Evolutionary conservation across 2,329 filamentous ascomycete species (phyloP), one percentile per base, ranked within the genome.

Genomic region (Monosporascus sp.): DNA sequence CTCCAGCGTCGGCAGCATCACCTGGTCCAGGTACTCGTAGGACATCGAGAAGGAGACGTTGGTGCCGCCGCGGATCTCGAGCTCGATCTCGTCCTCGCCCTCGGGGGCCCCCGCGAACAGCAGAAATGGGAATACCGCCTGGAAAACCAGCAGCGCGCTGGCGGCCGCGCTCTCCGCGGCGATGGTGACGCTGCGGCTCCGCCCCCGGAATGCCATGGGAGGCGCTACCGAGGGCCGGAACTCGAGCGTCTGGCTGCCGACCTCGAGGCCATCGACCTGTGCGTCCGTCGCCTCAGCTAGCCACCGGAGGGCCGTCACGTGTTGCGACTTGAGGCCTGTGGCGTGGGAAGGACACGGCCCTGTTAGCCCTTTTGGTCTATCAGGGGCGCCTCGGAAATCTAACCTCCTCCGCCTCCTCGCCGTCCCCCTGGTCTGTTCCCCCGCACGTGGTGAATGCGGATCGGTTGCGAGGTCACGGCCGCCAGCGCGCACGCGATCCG

Each of bases 1-100:
- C 60, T 80, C 71, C 0, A 86, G 66, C 0, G 73, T 70, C 3
- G 82, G 82, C 35, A 84, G 66, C 1, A 86, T 70, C 0, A 85
- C 77, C 60, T 85, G 82, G 60, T 83, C 80, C 3, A 85, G 67
- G 60, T 85, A 87, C 60, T 87, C 82, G 54, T 74, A 84, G n/a
- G 76, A 81, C 1, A 75, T 71, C 0, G 81, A 82, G 60, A 75
- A 82, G 9, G 72, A 70, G 2, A 81, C 77, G 57, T 86, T 85
- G 1, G 82, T 85, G 17, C 83, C 82, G 5, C 82, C 82, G 2
- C 75, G 72, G 6, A 86, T 75, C 18, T 74, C 71, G 5, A 85
- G 58, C 31, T 72, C 71, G 22, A 84, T 68, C 2, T 60, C 65
- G n/a, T 55, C 63, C 6, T 70, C 68, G 54, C 73, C 72, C n/a